Percentiles rank a stretch among this genome's conserved stretches.
Evolutionary conservation across 345 rosid genomes (phyloP).

Genomic region (Pistacia integerrima): DNA sequence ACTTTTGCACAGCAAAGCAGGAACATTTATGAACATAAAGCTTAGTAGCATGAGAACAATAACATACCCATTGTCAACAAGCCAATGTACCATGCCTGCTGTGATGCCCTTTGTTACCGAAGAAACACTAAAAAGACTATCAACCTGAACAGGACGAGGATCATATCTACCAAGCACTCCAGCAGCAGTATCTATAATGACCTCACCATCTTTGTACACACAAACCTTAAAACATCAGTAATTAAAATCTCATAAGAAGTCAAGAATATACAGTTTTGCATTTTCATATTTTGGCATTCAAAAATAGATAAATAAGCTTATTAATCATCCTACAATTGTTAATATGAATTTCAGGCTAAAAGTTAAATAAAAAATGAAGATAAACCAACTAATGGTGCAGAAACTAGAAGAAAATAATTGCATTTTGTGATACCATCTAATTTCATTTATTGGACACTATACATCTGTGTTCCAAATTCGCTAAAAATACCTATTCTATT

Average conservation of each 20-base stretch:
- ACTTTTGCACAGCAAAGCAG: background rate
- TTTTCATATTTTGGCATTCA: background rate
- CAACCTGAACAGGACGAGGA: constrained; percentile 97
- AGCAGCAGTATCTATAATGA: constrained; percentile 93
- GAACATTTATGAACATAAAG: constrained; percentile 1
- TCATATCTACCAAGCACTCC: constrained; percentile 94
- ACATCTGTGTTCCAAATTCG: background rate
- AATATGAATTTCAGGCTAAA: background rate
- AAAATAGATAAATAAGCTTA: background rate
- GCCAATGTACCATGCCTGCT: constrained; percentile 96
- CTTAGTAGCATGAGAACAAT: constrained; percentile 4
- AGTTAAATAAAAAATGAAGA: background rate
- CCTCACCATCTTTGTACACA: constrained; percentile 93
- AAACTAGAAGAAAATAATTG: background rate
- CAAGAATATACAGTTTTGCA: background rate
- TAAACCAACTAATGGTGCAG: background rate
- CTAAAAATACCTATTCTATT: too few relatives aligned
- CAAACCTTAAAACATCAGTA: constrained; percentile 61
- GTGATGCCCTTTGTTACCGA: constrained; percentile 91
- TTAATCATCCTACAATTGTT: background rate
- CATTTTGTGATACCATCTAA: background rate
- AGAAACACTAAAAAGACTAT: constrained; percentile 88
- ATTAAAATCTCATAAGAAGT: constrained; percentile 12
- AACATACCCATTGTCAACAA: constrained; percentile 78
- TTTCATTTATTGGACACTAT: background rate